Evolutionary conservation across 2,329 filamentous ascomycete genomes (phyloP), one percentile per base, ranked within the genome.

Genomic region (Metarhizium humberi): DNA sequence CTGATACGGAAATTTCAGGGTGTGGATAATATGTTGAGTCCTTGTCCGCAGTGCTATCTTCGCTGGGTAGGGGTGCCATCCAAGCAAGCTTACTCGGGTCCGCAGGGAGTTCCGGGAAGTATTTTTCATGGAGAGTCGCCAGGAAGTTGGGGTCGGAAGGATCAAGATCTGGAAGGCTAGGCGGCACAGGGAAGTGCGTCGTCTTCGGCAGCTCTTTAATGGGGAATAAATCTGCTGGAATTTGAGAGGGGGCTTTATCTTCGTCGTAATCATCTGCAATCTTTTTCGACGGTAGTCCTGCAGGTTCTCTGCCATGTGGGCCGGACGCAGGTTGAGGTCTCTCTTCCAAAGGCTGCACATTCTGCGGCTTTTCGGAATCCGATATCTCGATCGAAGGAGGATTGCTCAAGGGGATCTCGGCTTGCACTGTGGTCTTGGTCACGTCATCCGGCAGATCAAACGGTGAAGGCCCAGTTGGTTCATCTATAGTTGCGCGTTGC

Each of bases 31-130:
- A 97, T 8, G 90, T 80, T 3, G 87, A 90, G 60, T 86, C 80
- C 60, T 77, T 78, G 65, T 88, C 85, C 25, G 84, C 84, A 46
- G 79, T 69, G 47, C 82, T 85, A 66, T 84, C 79, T 50, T 81
- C 70, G 4, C 85, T 84, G 6, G 85, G 84, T 51, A 87, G 66
- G 14, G 87, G 86, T 52, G 86, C 84, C 81, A 97, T 94, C 92
- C 92, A 99, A 20, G 90, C 88, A 4, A 96, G 82, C 53, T 89
- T 87, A 56, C 86, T 85, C 0, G 92, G 91, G 69, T 96, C 90
- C 54, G 91, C 84, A 2, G 92, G 84, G 1, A 96, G 85, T 59
- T 85, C 82, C 13, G 94, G 92, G 71, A 96, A 99, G 79, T 96
- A 99, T 70, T 96, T 96, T 25, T 84, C 74, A 76, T 96, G 92